A percentile compares a stretch with the other conserved stretches of the same genome.
Evolutionary conservation across 2,329 filamentous ascomycete species (phyloP).

Genomic region (Xylaria sp.): DNA sequence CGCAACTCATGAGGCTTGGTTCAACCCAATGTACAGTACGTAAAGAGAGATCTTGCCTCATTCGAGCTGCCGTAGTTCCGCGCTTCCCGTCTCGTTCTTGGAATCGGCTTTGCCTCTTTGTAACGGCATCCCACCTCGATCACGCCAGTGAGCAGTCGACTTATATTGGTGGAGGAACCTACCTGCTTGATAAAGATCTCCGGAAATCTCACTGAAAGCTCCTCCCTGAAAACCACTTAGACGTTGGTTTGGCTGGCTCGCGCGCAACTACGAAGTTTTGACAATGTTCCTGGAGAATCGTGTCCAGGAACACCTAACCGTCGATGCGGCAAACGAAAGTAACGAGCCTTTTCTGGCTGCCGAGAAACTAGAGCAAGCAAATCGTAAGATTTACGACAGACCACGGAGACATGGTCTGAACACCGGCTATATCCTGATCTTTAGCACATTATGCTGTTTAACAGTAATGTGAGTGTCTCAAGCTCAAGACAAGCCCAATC

Average conservation of each 20-base stretch:
- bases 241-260: background rate
- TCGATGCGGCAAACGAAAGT: slow-evolving; percentile 8
- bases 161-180: background rate
- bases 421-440: slow-evolving; percentile 29
- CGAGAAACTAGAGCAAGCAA: slow-evolving; percentile 10
- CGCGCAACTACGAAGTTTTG: too few relatives aligned
- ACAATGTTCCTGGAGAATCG: slow-evolving; percentile 8
- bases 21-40: background rate
- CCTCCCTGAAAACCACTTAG: background rate
- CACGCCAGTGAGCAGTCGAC: too few relatives aligned
- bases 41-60: background rate
- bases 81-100: background rate
- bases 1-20: background rate
- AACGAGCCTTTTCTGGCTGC: slow-evolving; percentile 7
- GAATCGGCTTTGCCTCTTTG: background rate
- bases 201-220: background rate
- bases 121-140: background rate
- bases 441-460: slow-evolving; percentile 34
- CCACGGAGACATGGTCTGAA: slow-evolving; percentile 17
- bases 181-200: background rate
- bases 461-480: slow-evolving; percentile 33
- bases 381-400: background rate
- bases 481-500: background rate
- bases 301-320: background rate
- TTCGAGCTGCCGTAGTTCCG: background rate